Base-by-base conservation (phyloP, 352 stramenopile species). In the Stramenopiles sp. region DNA sequence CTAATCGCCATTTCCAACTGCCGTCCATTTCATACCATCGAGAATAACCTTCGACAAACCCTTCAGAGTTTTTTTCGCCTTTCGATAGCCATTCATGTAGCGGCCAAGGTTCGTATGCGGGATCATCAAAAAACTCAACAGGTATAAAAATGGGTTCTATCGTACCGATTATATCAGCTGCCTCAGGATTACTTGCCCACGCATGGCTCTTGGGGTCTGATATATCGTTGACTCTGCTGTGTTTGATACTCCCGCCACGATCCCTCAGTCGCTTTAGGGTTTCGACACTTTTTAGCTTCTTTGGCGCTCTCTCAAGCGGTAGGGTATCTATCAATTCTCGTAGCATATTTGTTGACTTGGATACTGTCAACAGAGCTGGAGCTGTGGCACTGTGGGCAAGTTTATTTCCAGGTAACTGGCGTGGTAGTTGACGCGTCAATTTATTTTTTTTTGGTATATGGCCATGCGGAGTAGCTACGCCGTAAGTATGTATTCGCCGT, bases 121-220 rank as follows among this genome's bases (percentile, higher is more conserved):
- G 55, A 27, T 71, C 55, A 27, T 71, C 55, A 71, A 71, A 71
- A 22, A 71, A 27, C 55, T 71, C 55, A 22, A 71, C 55, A 25
- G 55, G 55, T 71, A 71, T 71, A 71, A 71, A 71, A 71, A 71
- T 71, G 55, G 55, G 55, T 71, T 71, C 55, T 71, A 25, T 71
- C 22, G 55, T 71, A 27, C 55, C 55, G 22, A 71, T 27, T 22
- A 71, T 71, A 27, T 71, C 55, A 22, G 55, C 27, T 71, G 55
- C 55, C 27, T 71, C 55, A 22, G 55, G 55, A 27, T 71, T 27
- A 71, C 55, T 27, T 27, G 22, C 55, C 55, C 55, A 71, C 55
- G 55, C 55, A 22, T 22, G 22, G 27, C 55, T 71, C 55, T 71
- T 71, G 22, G 55, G 55, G 55, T 71, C 55, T 71, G 55, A 71